phyloP scores from a whole-genome alignment of 345 rosid genomes.

The Psidium guajava region DNA sequence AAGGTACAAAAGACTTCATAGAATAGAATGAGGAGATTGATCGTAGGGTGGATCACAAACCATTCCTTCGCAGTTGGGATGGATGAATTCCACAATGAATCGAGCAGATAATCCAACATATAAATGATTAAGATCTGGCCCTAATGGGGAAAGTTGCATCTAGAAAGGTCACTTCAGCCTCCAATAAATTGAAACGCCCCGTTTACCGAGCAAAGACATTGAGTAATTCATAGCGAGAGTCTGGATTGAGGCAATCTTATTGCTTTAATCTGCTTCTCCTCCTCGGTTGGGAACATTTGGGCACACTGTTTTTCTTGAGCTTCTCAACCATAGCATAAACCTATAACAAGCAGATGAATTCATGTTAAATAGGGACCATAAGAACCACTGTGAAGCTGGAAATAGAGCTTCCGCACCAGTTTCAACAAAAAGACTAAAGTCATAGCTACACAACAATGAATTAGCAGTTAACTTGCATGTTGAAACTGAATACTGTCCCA shows the following conservation, averaged over 20 bases:
- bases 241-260: not conserved
- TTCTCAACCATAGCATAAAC: conserved; percentile 49
- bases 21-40: not conserved
- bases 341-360: conserved; percentile 14
- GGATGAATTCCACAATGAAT: not conserved
- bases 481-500: not conserved
- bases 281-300: conserved; percentile 6
- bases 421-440: not conserved
- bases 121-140: not conserved
- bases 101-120: not conserved
- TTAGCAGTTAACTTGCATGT: not conserved
- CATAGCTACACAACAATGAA: not conserved
- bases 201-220: not conserved
- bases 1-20: not conserved
- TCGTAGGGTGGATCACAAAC: not conserved
- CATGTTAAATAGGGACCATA: not conserved
- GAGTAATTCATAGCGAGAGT: not conserved
- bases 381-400: not conserved
- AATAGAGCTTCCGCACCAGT: not conserved
- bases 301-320: conserved; percentile 24
- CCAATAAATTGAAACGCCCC: not conserved
- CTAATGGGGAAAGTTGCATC: not conserved
- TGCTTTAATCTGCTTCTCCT: conserved; percentile 9
- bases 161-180: not conserved
- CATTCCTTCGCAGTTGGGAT: not conserved